Base-by-base conservation (phyloP, 331 rosid species). In the Dryas integrifolia region DNA sequence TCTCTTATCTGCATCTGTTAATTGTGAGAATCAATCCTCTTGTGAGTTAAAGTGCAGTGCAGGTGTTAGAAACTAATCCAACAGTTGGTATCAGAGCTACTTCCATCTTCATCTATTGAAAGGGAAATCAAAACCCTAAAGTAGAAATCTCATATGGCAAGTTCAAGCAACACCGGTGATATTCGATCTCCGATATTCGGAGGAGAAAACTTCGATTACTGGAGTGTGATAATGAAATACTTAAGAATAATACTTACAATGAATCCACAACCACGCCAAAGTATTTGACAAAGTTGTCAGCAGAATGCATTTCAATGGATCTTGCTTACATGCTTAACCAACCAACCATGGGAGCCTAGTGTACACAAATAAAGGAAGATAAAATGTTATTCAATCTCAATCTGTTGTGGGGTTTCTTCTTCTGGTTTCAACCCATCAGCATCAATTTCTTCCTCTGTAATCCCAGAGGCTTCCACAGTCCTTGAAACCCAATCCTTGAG, bases 401-500 rank as follows among this genome's bases (percentile, higher is more conserved):
- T 89, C 85, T 88, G 87, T 72, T 73, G 88, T 10, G 97, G 92
- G 45, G 85, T 77, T 69, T 74, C 83, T 67, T 79, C 90, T 16
- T 70, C 84, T 6, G 84, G 70, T 58, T 77, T 68, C 57, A 85
- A 81, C 43, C 67, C 85, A 5, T 81, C 84, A 46, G 79, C 82
- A 53, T 79, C 81, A 70, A 74, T 64, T 74, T 89, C 94, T 79
- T 89, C 93, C 44, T 72, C 82, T 1, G 72, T 84, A 60, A 89
- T 73, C 67, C 92, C 95, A 4, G 96, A 86, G 74, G 91, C 86
- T 81, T 94, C 97, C 12, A 62, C 90, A 6, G 97, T 94, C 82
- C 90, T 86, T 4, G 88, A 81, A 56, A 94, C 86, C 98, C 98
- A 94, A 83, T 94, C 96, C 81, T 84, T 88, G 9, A 91, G 91